Evolutionary conservation across 345 rosid genomes (phyloP).

Genomic region (Rhodomyrtus tomentosa): DNA sequence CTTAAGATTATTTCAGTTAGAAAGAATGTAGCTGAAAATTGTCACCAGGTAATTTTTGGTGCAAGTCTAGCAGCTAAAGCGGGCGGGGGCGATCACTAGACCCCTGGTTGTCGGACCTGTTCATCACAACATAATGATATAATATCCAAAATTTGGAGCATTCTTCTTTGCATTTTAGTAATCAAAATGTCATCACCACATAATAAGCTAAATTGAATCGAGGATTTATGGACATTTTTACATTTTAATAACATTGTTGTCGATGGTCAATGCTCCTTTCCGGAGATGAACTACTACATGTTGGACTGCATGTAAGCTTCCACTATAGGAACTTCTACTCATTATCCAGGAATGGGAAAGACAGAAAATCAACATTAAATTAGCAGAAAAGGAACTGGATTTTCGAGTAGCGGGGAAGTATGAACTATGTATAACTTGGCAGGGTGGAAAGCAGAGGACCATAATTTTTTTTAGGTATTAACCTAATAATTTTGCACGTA

Average conservation of each 20-base stretch:
- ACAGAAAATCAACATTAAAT: neutral
- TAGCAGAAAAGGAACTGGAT: neutral
- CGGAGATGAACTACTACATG: neutral
- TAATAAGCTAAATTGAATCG: neutral
- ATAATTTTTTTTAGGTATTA: neutral
- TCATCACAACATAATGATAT: neutral
- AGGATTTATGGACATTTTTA: neutral
- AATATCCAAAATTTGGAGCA: neutral
- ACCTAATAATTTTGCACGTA: neutral
- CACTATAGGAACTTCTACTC: neutral
- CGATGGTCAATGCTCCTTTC: neutral
- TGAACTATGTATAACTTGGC: neutral
- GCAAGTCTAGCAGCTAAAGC: neutral
- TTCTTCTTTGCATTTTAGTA: neutral
- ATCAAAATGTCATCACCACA: neutral
- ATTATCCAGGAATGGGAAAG: neutral
- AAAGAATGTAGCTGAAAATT: neutral
- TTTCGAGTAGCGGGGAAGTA: neutral
- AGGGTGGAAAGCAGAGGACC: neutral
- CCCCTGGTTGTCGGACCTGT: neutral
- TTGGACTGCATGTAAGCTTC: neutral
- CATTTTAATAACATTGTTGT: neutral
- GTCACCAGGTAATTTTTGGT: neutral
- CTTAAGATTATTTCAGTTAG: neutral
- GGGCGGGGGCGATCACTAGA: neutral